Evolutionary conservation across 106 monocot species (phyloP).

Genomic region (Ottelia alismoides): DNA sequence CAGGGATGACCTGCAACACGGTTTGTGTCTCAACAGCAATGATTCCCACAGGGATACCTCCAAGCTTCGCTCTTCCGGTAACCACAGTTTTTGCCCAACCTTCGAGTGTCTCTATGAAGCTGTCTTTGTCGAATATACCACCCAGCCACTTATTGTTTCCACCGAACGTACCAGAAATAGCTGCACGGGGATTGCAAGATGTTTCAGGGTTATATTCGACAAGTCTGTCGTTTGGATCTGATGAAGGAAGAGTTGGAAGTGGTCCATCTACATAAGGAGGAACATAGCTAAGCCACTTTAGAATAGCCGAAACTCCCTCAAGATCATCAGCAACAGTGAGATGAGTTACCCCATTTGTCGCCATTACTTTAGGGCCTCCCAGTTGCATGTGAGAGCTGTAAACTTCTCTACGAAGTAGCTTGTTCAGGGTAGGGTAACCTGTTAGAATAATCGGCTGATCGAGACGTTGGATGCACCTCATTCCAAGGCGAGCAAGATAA

Average conservation of each 20-base stretch:
- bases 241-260: slow-evolving; percentile 40
- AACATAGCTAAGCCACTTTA: slow-evolving; percentile 92
- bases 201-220: slow-evolving; percentile 84
- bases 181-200: slow-evolving; percentile 82
- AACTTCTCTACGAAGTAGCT: slow-evolving; percentile 89
- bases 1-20: slow-evolving; percentile 86
- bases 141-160: slow-evolving; percentile 61
- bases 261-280: slow-evolving; percentile 73
- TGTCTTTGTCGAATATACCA: slow-evolving; percentile 90
- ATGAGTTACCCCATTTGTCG: slow-evolving; percentile 95
- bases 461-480: slow-evolving; percentile 94
- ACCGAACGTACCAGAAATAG: slow-evolving; percentile 54
- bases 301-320: slow-evolving; percentile 81
- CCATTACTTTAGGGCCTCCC: slow-evolving; percentile 98
- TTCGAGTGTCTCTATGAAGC: slow-evolving; percentile 87
- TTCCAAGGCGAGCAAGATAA: slow-evolving; percentile 93
- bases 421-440: slow-evolving; percentile 89
- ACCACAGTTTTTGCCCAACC: slow-evolving; percentile 98
- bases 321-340: slow-evolving; percentile 95
- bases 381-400: slow-evolving; percentile 99
- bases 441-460: slow-evolving; percentile 98
- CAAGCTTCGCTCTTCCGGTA: slow-evolving; percentile 88
- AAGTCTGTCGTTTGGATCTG: slow-evolving; percentile 59
- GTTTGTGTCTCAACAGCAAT: slow-evolving; percentile 97
- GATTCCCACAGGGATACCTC: slow-evolving; percentile 95